These are phyloP conservation scores for Daldinia vernicosa DNA, from an alignment of 495 filamentous ascomycete species.

Conservation along the genomic window DNA sequence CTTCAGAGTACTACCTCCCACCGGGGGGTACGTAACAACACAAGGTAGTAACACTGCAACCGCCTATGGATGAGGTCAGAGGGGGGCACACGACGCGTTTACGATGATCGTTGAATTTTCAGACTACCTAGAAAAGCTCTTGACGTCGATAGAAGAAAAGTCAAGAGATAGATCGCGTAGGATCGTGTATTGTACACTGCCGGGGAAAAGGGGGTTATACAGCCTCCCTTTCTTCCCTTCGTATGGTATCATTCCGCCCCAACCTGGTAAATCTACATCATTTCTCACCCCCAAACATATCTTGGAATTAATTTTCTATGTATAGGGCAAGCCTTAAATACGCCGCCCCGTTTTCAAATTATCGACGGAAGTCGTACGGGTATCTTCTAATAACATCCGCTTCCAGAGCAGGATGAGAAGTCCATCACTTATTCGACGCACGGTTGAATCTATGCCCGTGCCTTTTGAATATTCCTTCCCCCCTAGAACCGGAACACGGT, in stretches of 20 bases:
- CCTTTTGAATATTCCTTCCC: slow-evolving; percentile 3
- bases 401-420: slow-evolving; percentile 37
- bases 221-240: slow-evolving; percentile 8
- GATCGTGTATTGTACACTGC: slow-evolving; percentile 25
- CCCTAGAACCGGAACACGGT: background rate
- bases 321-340: slow-evolving; percentile 1
- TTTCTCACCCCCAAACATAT: slow-evolving; percentile 8
- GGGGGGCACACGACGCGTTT: background rate
- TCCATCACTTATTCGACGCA: slow-evolving; percentile 9
- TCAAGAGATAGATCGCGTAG: slow-evolving; percentile 13
- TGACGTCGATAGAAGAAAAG: slow-evolving; percentile 10
- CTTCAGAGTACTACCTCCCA: slow-evolving; percentile 13
- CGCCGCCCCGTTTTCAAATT: background rate
- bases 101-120: slow-evolving; percentile 9
- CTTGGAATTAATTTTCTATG: slow-evolving; percentile 7
- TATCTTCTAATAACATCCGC: slow-evolving; percentile 24
- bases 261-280: slow-evolving; percentile 1
- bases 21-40: slow-evolving; percentile 10
- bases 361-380: slow-evolving; percentile 11
- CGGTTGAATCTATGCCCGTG: slow-evolving; percentile 16
- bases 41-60: slow-evolving; percentile 1
- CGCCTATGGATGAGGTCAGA: background rate
- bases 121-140: slow-evolving; percentile 17
- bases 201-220: background rate
- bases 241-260: slow-evolving; percentile 32